A percentile compares a stretch with the other conserved stretches of the same genome.
These are phyloP conservation scores for Passiflora organensis DNA, from an alignment of 345 rosid species.

Conservation along the genomic window DNA sequence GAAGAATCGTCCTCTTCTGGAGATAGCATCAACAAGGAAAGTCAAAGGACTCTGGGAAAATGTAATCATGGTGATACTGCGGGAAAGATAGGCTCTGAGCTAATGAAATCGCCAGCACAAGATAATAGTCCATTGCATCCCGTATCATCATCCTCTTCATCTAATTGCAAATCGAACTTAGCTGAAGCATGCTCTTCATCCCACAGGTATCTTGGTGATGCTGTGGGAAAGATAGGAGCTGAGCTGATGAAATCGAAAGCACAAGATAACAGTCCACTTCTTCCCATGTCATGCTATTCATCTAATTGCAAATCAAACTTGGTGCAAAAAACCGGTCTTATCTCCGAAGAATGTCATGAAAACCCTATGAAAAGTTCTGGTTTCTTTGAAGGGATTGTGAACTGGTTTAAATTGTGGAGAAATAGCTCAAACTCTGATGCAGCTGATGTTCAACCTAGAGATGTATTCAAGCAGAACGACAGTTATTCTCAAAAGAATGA, in stretches of 20 bases:
- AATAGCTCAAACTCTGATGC: conserved; percentile 17
- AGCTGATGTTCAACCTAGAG: conserved; percentile 25
- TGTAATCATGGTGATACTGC: conserved; percentile 13
- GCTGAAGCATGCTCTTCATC: too few relatives aligned
- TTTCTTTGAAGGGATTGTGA: conserved; percentile 28
- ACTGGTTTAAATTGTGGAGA: conserved; percentile 36
- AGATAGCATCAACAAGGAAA: conserved; percentile 21
- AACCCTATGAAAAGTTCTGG: conserved; percentile 8
- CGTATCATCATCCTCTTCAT: too few relatives aligned
- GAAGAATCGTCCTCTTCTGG: conserved; percentile 14
- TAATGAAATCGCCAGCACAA: too few relatives aligned
- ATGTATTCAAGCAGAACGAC: conserved; percentile 15
- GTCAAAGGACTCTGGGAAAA: conserved; percentile 15
- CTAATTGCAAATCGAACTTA: too few relatives aligned
- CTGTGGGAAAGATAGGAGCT: conserved; percentile 16
- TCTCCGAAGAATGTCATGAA: too few relatives aligned
- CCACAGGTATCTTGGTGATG: too few relatives aligned
- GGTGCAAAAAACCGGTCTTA: too few relatives aligned
- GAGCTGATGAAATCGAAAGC: conserved; percentile 6
- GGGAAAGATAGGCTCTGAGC: too few relatives aligned
- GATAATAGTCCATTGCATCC: too few relatives aligned
- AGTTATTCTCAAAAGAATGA: conserved; percentile 23
- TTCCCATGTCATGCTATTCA: too few relatives aligned
- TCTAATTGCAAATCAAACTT: too few relatives aligned
- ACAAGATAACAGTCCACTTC: too few relatives aligned